Base-by-base conservation (phyloP, 1,284 basidiomycete genomes). In the Fistulinella cinereoalba region DNA sequence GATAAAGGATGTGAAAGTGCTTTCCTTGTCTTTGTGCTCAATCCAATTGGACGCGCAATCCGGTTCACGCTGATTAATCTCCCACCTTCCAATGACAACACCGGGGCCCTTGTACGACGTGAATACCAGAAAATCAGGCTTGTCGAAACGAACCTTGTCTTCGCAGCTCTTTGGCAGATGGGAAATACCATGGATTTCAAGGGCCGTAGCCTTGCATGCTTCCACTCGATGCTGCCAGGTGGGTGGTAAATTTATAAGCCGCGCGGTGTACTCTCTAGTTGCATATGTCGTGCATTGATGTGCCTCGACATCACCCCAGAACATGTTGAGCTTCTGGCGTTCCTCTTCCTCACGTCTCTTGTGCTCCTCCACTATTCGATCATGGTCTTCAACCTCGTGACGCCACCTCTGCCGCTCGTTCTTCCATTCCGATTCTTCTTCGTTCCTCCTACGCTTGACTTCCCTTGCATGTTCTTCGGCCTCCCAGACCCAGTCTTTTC, bases 191-290 rank as follows among this genome's bases (percentile, higher is more conserved):
- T 60, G 63, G 11, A 62, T 32, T 19, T 53, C 50, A 4, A 57
- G 50, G 1, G 53, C 49, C 0, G 52, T 62, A 2, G 46, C 48
- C 23, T 48, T 54, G 48, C 61, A 62, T 0, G 57, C 61, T 4
- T 51, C 56, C 15, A 56, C 16, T 1, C 51, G 52, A 39, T 54
- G 45, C 19, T 37, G 22, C 50, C 55, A 64, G 27, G 41, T 27
- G 4, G 0, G 4, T 4, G 60, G 61, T 15, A 60, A 31, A 28
- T 62, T 62, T 43, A 50, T 44, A 12, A 62, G 52, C 3, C 43
- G 38, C 0, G 62, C 62, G 5, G 51, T 49, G n/a, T 62, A 65
- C 33, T 54, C 54, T 42, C 56, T 57, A 1, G 62, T 62, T 0
- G 46, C 58, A 21, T 55, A 65, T 0, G 51, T 53, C 10, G 43